phyloP scores from a whole-genome alignment of 495 filamentous ascomycete species.

The Corynascus novoguineensis region DNA sequence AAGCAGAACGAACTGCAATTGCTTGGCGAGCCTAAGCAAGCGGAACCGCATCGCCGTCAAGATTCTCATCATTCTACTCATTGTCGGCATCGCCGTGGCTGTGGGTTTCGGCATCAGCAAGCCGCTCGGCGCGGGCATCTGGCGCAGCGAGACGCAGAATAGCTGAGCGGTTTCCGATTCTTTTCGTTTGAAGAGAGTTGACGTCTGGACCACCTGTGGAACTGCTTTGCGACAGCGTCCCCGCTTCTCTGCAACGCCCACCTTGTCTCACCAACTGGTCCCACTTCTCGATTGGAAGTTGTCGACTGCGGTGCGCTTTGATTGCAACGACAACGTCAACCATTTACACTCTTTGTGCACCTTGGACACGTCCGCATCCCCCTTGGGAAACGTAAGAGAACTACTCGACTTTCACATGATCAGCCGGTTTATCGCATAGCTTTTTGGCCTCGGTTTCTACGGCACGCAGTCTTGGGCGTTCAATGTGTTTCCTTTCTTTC shows the following conservation, averaged over 20 bases:
- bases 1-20: slow-evolving; percentile 40
- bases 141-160: slow-evolving; percentile 33
- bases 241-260: neutral
- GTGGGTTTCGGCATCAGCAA: slow-evolving; percentile 49
- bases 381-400: neutral
- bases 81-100: slow-evolving; percentile 43
- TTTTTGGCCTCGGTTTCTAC: neutral
- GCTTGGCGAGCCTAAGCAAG: slow-evolving; percentile 41
- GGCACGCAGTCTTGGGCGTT: neutral
- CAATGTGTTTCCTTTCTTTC: neutral
- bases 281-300: neutral
- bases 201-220: neutral
- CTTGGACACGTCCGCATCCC: neutral
- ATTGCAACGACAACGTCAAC: neutral
- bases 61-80: slow-evolving; percentile 37
- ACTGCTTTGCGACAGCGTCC: neutral
- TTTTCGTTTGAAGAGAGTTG: neutral
- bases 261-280: neutral
- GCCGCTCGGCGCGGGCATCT: slow-evolving; percentile 43
- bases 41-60: slow-evolving; percentile 43
- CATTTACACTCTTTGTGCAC: neutral
- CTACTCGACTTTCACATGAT: neutral
- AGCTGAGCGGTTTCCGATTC: too few relatives aligned
- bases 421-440: neutral
- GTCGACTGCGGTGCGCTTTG: neutral